Evolutionary conservation across 352 stramenopile genomes (phyloP), one percentile per base, ranked within the genome.

Genomic region (Globisporangium recalcitrans): DNA sequence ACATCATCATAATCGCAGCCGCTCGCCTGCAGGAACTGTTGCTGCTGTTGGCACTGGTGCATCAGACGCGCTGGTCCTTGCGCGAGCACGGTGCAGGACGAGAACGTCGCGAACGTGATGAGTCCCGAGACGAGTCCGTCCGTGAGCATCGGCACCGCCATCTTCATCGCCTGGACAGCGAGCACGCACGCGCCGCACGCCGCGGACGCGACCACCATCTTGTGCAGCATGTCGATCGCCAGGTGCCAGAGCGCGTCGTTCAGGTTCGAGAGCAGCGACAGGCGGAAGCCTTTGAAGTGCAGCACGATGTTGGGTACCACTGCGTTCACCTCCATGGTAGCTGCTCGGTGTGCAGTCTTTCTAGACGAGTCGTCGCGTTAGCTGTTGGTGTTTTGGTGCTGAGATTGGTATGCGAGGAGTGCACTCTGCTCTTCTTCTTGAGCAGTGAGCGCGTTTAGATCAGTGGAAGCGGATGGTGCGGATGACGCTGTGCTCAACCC

Each of bases 81-180:
- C 29, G 71, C 75, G 57, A 85, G 57, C 53, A 82, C 74, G 2
- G 68, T 60, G 36, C 72, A 73, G 3, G 72, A 73, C 38, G 68
- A 71, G 52, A 82, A 87, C 27, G 78, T 87, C 55, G 78, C 76
- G 36, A 81, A 81, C 38, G 60, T 82, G 62, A 87, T 77, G 47
- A 85, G 58, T 19, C 60, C 57, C 46, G 75, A 81, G 38, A 74
- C 65, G 31, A 70, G 52, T 10, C 62, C 51, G 63, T 70, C 58
- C 0, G 74, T 67, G 14, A 83, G 60, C 36, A 82, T 62, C 14
- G 73, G 64, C n/a, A 77, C 54, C 3, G 44, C 40, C 70, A 70
- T 29, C 44, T 53, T 46, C 40, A 52, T 44, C 5, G 46, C 64
- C 6, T 70, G 59, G 16, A 24, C 32, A 6, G 52, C 60, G 34